Conservation (phyloP, 1,139 yeast species). For the Blastobotrys illinoisensis region DNA sequence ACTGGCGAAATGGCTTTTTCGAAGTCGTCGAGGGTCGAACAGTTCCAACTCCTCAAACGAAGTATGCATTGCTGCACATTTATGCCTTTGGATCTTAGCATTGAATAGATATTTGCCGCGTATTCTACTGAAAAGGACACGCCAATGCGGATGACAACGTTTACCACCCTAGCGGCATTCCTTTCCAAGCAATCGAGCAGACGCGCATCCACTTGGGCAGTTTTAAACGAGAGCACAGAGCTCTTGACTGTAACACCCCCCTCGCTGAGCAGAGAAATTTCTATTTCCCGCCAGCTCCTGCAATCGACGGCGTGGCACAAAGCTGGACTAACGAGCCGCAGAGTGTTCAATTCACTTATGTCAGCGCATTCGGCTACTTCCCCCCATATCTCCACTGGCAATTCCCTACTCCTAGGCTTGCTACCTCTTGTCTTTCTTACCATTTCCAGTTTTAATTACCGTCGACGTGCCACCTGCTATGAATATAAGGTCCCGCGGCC, state of each 20-base stretch:
- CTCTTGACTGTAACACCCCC: too few relatives aligned
- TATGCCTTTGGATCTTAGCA: neutral
- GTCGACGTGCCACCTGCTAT: too few relatives aligned
- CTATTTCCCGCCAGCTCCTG: neutral
- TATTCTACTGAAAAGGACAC: neutral
- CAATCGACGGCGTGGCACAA: neutral
- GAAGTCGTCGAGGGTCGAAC: too few relatives aligned
- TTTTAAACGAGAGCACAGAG: neutral
- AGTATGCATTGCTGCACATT: too few relatives aligned
- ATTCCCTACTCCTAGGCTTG: too few relatives aligned
- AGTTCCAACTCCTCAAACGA: too few relatives aligned
- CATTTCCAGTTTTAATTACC: too few relatives aligned
- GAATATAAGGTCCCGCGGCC: too few relatives aligned
- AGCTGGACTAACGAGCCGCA: neutral
- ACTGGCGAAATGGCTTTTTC: too few relatives aligned
- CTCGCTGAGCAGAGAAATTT: too few relatives aligned
- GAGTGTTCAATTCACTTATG: neutral
- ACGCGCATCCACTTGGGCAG: too few relatives aligned
- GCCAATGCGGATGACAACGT: neutral
- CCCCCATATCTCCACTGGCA: neutral
- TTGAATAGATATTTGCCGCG: neutral
- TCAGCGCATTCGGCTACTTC: neutral
- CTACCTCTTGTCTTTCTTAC: too few relatives aligned
- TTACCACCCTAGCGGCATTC: neutral
- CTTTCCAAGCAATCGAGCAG: neutral